Evolutionary conservation across 2,329 filamentous ascomycete species (phyloP), one percentile per base, ranked within the genome.

Genomic region (Corynespora cassiicola): DNA sequence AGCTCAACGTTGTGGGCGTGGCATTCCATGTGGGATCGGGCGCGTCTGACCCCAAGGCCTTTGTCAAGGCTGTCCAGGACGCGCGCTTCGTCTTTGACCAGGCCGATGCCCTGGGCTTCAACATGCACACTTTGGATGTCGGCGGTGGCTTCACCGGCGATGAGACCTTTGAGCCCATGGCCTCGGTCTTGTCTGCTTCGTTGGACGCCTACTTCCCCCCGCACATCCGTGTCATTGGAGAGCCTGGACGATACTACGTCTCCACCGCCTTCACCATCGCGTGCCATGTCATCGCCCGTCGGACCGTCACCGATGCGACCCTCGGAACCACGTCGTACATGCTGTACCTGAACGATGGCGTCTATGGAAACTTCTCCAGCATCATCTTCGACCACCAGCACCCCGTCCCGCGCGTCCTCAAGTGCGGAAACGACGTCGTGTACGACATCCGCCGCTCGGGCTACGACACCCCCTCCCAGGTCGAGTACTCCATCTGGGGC

Each of bases 331-430:
- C 83, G 46, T 88, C 85, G 54, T 96, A 95, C 78, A 99, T 97
- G 94, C 75, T 96, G 30, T 99, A 99, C 69, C 76, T 97, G 68
- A 99, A 99, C 66, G 94, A 99, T 57, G 94, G 94, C 18, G 86
- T 97, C 36, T 99, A 99, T 64, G 94, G 94, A 61, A 97, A 97
- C 75, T 97, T 99, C 66, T 95, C 90, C 53, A 95, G 90, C 82
- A 97, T 97, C 79, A 96, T 97, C 77, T 99, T 96, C 68, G 94
- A 97, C 65, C 94, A 97, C 72, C 94, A 99, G 78, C 82, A 95
- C 60, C 94, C 94, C 1, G 73, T 87, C 29, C 89, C 92, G 39
- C 88, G 87, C 71, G 81, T 97, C 42, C 77, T 99, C 37, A 85
- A 84, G 52, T 75, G 79, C 14, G 76, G 78, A 45, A 70, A 78